Base-by-base conservation (phyloP, 345 rosid species). In the Clausena lansium region DNA sequence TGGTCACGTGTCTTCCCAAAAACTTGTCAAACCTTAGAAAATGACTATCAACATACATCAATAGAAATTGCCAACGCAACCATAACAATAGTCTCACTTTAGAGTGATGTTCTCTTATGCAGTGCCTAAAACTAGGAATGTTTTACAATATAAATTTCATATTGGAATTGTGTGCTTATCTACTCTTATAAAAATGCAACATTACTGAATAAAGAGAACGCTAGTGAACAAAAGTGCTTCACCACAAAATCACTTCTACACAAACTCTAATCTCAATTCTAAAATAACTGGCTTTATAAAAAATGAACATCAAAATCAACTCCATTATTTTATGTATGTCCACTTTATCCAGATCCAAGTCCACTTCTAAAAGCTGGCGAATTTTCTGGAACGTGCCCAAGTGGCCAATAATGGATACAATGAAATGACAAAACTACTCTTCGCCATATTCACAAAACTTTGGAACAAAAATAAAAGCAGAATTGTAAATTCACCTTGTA, bases 401-500 rank as follows among this genome's bases (percentile, higher is more conserved):
- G 65, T 63, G 68, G 70, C 74, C 5, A 36, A 74, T 27, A 65
- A 78, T 78, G 69, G 41, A 45, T 14, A 39, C 57, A 9, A 0
- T 11, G 24, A 72, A 66, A 71, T 65, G 64, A 60, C 78, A 30
- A 38, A 33, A 65, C 9, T 50, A 39, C 24, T 55, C 63, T 5
- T 35, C 45, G 9, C 9, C 69, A 62, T 9, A 10, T 10, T 5
- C 19, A 10, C 1, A 30, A 1, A 5, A 6, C 32, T 2, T 17
- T 9, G 1, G 14, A 30, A 32, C 33, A 19, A 77, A 71, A 33
- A 25, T 0, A 11, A 4, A 22, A 19, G 10, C 30, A 33, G 24
- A 54, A 55, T 45, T 6, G 81, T 73, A 68, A 84, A 25, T 75
- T 78, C 54, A 94, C 98, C 98, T 95, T 78, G 92, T 83, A 63